phyloP scores from a whole-genome alignment of 495 filamentous ascomycete species.

The Hypoxylon cercidicola region DNA sequence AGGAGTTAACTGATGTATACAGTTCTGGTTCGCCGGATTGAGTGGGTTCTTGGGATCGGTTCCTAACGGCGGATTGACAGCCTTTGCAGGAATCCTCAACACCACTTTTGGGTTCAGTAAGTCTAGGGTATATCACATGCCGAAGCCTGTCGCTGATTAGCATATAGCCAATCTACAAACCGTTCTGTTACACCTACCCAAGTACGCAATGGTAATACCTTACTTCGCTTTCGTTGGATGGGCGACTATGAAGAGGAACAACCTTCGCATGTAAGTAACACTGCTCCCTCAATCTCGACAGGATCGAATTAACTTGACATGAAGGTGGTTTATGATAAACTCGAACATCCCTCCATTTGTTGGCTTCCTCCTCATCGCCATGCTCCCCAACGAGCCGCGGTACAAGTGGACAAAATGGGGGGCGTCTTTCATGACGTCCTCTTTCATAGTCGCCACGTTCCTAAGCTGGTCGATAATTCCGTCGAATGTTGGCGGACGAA shows the following conservation, averaged over 20 bases:
- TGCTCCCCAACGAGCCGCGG: conserved; percentile 39
- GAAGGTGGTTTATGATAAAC: conserved; percentile 38
- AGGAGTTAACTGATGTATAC: conserved; percentile 13
- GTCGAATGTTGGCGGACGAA: conserved; percentile 42
- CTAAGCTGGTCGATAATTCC: conserved; percentile 43
- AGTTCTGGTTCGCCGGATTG: conserved; percentile 53
- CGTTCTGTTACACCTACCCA: conserved; percentile 33
- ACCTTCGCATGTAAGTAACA: conserved; percentile 33
- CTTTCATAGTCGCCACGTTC: conserved; percentile 30
- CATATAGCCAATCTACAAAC: conserved; percentile 36
- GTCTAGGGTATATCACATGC: not conserved
- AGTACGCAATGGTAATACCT: conserved; percentile 8
- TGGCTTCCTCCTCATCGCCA: conserved; percentile 33
- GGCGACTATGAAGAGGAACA: conserved; percentile 26
- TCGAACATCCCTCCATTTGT: conserved; percentile 32
- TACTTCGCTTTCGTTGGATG: conserved; percentile 24
- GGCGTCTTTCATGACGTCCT: conserved; percentile 30
- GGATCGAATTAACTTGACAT: conserved; percentile 1
- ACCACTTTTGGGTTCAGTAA: conserved; percentile 56
- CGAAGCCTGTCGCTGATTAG: conserved; percentile 3
- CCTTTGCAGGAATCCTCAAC: conserved; percentile 57
- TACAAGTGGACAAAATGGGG: conserved; percentile 45
- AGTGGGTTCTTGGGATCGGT: conserved; percentile 56
- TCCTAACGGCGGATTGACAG: conserved; percentile 59
- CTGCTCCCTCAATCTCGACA: not conserved